phyloP scores from a whole-genome alignment of 768 basidiomycete species.

The Tubosaeta sp. region DNA sequence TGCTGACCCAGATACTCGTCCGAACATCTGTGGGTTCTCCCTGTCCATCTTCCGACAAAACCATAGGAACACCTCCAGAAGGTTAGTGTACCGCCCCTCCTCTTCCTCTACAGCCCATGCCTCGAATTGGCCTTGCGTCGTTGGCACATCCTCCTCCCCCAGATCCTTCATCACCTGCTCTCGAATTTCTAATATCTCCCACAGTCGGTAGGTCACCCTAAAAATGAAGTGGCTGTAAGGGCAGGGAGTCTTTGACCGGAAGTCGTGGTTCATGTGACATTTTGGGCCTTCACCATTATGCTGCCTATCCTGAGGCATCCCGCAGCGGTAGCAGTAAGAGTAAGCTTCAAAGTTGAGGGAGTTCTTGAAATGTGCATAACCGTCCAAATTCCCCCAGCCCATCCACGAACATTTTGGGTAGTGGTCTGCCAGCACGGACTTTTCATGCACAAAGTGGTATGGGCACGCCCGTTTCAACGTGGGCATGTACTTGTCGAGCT shows the following conservation, averaged over 20 bases:
- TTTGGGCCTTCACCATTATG: neutral
- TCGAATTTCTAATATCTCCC: no score
- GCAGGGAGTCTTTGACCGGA: no score
- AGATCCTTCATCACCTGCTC: no score
- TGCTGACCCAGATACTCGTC: no score
- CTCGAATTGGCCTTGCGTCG: no score
- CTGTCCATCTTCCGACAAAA: neutral
- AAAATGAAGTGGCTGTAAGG: no score
- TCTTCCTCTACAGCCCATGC: neutral
- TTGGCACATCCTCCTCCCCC: no score
- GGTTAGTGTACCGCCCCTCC: neutral
- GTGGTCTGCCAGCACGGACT: neutral
- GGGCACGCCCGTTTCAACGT: neutral
- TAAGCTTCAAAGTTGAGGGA: neutral
- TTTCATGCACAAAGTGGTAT: neutral
- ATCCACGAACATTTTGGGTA: neutral
- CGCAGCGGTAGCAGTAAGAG: neutral
- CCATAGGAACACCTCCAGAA: neutral
- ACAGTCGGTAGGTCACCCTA: no score
- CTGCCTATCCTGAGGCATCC: neutral
- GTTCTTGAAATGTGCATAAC: neutral
- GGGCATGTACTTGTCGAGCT: neutral
- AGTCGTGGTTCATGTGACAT: neutral
- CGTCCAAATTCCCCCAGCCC: neutral
- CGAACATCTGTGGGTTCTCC: neutral